phyloP scores from a whole-genome alignment of 768 basidiomycete species.

The Tricholoma sp. region DNA sequence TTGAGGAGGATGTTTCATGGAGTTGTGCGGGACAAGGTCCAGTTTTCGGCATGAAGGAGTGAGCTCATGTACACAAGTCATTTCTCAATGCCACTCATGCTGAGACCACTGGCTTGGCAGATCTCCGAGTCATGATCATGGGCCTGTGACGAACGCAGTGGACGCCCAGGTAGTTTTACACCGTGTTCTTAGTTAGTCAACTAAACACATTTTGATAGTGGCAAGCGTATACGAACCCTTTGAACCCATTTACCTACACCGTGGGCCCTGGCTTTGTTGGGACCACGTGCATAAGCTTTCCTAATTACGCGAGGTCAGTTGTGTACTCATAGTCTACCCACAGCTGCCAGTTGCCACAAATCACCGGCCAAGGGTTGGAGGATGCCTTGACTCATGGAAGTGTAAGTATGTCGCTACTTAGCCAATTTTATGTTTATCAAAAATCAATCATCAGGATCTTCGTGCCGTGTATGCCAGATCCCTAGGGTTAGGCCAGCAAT shows the following conservation, averaged over 20 bases:
- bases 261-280: conserved; percentile 40
- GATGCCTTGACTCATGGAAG: conserved; percentile 41
- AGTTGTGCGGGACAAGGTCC: conserved; percentile 38
- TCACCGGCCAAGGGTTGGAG: conserved; percentile 38
- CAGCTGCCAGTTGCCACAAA: conserved; percentile 48
- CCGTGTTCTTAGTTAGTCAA: background rate
- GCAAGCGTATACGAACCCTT: conserved; percentile 31
- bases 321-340: background rate
- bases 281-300: conserved; percentile 33
- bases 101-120: conserved; percentile 6
- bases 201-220: conserved; percentile 24
- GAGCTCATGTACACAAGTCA: background rate
- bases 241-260: conserved; percentile 38
- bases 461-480: conserved; percentile 38
- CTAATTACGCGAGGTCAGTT: background rate
- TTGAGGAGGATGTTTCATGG: conserved; percentile 43
- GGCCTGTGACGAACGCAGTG: conserved; percentile 21
- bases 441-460: conserved; percentile 29
- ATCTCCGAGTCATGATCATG: too few relatives aligned
- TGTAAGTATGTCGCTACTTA: conserved; percentile 20
- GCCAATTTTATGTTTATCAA: background rate
- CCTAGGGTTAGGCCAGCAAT: conserved; percentile 27
- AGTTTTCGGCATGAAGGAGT: conserved; percentile 28
- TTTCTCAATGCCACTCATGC: background rate
- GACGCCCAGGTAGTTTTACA: conserved; percentile 28